phyloP scores from a whole-genome alignment of 225 moss, liverwort and hornwort genomes.

The Antitrichia curtipendula region DNA sequence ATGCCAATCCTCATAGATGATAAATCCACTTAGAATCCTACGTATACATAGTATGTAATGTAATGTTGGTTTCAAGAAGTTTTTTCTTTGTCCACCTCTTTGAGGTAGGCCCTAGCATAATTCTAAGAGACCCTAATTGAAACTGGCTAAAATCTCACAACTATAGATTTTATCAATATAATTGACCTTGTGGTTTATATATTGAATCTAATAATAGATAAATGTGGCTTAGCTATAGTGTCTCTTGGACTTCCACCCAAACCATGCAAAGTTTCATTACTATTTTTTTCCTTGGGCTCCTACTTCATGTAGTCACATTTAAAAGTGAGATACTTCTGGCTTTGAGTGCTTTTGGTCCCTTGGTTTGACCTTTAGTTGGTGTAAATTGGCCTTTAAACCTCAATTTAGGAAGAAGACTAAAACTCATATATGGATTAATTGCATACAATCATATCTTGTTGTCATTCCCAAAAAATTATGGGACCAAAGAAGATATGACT shows the following conservation, averaged over 20 bases:
- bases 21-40: neutral
- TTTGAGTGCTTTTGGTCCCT: neutral
- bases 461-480: neutral
- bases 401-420: neutral
- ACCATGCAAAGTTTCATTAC: neutral
- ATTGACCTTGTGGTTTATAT: neutral
- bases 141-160: neutral
- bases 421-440: neutral
- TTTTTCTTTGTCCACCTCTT: neutral
- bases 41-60: accelerated
- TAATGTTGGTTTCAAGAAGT: neutral
- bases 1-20: accelerated
- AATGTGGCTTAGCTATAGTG: neutral
- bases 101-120: accelerated
- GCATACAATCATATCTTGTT: neutral
- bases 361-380: neutral
- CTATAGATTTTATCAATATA: neutral
- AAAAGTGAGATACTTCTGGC: neutral
- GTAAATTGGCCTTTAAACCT: neutral
- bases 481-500: neutral
- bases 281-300: neutral
- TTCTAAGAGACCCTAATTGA: no score
- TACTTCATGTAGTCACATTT: accelerated
- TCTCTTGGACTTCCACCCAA: neutral
- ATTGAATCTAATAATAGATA: neutral